These are phyloP conservation scores for Haplographium delicatum DNA, from an alignment of 495 filamentous ascomycete species.

Conservation along the genomic window DNA sequence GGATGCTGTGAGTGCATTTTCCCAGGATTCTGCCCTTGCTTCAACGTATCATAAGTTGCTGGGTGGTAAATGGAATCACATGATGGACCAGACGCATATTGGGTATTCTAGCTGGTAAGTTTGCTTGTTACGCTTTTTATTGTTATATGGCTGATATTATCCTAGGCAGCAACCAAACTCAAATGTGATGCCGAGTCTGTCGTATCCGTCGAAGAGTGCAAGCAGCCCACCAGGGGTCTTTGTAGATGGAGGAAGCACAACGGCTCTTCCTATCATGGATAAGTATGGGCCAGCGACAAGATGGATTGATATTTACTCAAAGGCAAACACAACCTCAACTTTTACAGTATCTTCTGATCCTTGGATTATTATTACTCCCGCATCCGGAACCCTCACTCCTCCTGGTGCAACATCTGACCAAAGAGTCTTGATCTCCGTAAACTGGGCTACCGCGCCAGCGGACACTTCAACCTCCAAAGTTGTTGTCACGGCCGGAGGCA, in stretches of 20 bases:
- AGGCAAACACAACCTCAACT: constrained; percentile 33
- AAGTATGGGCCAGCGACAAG: constrained; percentile 52
- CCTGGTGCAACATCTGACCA: constrained; percentile 3
- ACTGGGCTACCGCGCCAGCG: constrained; percentile 51
- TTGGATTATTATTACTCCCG: constrained; percentile 54
- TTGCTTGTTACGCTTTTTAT: no score
- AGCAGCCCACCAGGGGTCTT: not conserved
- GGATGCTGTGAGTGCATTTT: constrained; percentile 51
- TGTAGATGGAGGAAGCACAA: constrained; percentile 29
- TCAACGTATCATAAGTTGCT: constrained; percentile 55
- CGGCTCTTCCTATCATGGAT: constrained; percentile 50
- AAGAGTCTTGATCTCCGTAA: constrained; percentile 51
- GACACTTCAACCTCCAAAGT: constrained; percentile 37
- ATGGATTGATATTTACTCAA: constrained; percentile 62
- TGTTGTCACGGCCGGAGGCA: constrained; percentile 44
- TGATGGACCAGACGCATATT: constrained; percentile 50
- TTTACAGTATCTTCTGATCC: constrained; percentile 48
- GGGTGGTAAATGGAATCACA: constrained; percentile 66
- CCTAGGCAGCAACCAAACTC: not conserved
- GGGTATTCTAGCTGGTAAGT: not conserved
- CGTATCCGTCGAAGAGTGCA: not conserved
- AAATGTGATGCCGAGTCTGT: constrained; percentile 38
- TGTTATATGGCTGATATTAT: not conserved
- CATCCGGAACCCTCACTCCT: constrained; percentile 49
- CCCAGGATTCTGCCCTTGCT: constrained; percentile 55